Conservation (phyloP, 768 basidiomycete genomes). For the Phaffia australis region DNA sequence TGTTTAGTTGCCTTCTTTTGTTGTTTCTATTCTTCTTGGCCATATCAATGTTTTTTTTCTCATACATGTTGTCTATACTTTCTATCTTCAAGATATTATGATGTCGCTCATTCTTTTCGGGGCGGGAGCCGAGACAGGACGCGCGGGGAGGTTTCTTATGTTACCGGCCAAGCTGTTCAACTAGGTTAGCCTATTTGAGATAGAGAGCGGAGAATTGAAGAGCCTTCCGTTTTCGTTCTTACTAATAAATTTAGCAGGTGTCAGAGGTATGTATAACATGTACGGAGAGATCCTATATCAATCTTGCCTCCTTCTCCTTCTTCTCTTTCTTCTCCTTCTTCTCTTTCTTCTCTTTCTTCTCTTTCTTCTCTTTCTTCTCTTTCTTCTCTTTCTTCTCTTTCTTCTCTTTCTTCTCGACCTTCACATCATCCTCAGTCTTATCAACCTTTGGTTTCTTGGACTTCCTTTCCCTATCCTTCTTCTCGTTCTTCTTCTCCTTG, state of each 20-base stretch:
- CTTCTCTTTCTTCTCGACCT: too few species aligned
- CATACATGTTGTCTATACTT: constrained; percentile 27
- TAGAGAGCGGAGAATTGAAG: too few species aligned
- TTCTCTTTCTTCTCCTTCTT: constrained; percentile 51
- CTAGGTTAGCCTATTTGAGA: not conserved
- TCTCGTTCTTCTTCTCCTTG: not conserved
- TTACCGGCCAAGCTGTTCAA: not conserved
- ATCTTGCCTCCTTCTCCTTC: constrained; percentile 45
- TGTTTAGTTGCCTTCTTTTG: too few species aligned
- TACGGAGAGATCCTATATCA: not conserved
- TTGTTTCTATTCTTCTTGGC: not conserved
- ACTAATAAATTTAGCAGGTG: not conserved
- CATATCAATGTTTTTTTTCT: not conserved
- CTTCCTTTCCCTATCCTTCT: constrained; percentile 7
- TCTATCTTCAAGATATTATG: constrained; percentile 5
- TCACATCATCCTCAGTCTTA: not conserved
- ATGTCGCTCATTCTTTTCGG: too few species aligned
- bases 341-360: constrained; percentile 1
- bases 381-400: constrained; percentile 28
- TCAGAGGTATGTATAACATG: too few species aligned
- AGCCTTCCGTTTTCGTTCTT: not conserved
- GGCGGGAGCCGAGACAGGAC: too few species aligned
- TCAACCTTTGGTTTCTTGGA: not conserved
- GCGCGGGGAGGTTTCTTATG: too few species aligned
- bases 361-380: not conserved